Evolutionary conservation across 2,329 filamentous ascomycete species (phyloP), one percentile per base, ranked within the genome.

Genomic region (Seiridium cupressi): DNA sequence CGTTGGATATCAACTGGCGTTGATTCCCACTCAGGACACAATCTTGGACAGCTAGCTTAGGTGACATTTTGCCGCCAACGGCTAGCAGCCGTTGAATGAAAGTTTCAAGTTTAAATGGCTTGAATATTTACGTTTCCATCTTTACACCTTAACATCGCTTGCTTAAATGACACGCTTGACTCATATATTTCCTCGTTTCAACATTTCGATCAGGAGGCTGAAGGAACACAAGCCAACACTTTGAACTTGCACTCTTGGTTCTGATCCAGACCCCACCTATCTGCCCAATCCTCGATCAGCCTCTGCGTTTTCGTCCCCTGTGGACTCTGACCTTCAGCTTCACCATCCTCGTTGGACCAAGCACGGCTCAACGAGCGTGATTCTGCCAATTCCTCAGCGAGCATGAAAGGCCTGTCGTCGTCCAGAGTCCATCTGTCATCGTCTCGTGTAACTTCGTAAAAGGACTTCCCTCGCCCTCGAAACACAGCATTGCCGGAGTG

Each of bases 211-310:
- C 38, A 48, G 6, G n/a, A 48, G 46, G 8, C n/a, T n/a, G 9
- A 11, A 40, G 40, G 34, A 3, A 58, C 11, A 51, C 55, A 58
- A 58, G 44, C 44, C 35, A 58, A 35, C 10, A 58, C 55, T 35
- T 58, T 58, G 36, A 58, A 58, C 44, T 49, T 8, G 32, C 55
- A 58, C 34, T 34, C 10, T 26, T 51, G 18, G 3, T 58, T 34
- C 55, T 40, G 10, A 3, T 55, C 18, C 2, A 55, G 8, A 10
- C 51, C 36, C 51, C 51, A 55, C 38, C 31, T 44, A 11, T 42
- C 38, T 8, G 51, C 51, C 26, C 51, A 44, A 44, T 42, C 38
- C 38, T 42, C 13, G n/a, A 55, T 31, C n/a, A 42, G 9, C 4
- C 31, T 26, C 35, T 42, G 11, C 2, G n/a, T 18, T n/a, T 55